These are phyloP conservation scores for Cruciata laevipes DNA, from an alignment of 257 asterid species.

Conservation along the genomic window DNA sequence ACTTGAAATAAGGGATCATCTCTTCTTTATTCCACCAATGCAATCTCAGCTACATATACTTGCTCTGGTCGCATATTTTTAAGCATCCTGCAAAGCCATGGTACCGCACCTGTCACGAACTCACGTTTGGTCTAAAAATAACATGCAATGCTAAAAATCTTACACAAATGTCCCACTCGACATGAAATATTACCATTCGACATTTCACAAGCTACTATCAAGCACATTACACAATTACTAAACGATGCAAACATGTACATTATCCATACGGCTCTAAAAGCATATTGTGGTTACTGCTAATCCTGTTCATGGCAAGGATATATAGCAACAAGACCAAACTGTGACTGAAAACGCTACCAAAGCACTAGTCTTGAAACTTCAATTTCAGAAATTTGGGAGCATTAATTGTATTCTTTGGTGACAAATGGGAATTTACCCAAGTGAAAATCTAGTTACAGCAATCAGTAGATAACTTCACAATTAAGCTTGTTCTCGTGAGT, in stretches of 20 bases:
- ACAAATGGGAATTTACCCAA: neutral
- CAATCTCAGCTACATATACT: neutral
- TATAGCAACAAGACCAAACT: neutral
- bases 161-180: too few species aligned
- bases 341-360: neutral
- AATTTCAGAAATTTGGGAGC: neutral
- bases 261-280: neutral
- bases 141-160: too few species aligned
- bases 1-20: neutral
- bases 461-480: neutral
- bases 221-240: neutral
- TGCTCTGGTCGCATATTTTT: too few species aligned
- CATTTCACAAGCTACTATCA: neutral
- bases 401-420: too few species aligned
- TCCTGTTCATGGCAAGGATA: neutral
- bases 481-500: neutral
- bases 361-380: neutral
- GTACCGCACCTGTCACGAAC: neutral
- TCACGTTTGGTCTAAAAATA: too few species aligned
- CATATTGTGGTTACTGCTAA: too few species aligned
- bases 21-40: neutral
- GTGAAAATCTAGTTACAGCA: neutral
- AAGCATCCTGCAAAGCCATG: neutral
- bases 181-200: too few species aligned
- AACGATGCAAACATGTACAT: neutral